phyloP scores from a whole-genome alignment of 176 grass and related monocot species.

The Tuctoria greenei region DNA sequence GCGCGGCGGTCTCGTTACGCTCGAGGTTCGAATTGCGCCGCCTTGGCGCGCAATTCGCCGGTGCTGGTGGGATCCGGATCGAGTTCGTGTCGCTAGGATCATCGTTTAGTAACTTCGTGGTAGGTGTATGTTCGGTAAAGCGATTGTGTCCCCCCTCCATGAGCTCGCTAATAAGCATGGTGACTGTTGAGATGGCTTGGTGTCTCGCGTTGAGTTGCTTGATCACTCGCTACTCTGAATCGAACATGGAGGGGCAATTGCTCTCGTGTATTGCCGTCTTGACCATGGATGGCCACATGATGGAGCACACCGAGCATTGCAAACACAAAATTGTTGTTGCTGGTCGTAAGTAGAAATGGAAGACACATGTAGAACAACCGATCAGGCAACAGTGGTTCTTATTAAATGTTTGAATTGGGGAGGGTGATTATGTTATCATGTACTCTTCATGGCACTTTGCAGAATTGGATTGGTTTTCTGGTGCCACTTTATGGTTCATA shows the following conservation, averaged over 20 bases:
- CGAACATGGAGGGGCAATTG: neutral
- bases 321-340: neutral
- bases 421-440: neutral
- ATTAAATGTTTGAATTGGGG: neutral
- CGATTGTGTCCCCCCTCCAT: neutral
- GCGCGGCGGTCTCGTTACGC: neutral
- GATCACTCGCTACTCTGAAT: neutral
- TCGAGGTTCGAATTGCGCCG: neutral
- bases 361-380: neutral
- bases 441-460: neutral
- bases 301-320: neutral
- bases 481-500: neutral
- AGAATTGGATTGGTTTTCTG: neutral
- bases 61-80: neutral
- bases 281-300: neutral
- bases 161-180: neutral
- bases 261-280: neutral
- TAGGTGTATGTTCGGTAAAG: conserved; percentile 1
- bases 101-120: neutral
- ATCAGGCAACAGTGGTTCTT: neutral
- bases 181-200: neutral
- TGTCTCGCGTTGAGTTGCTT: conserved; percentile 16
- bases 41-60: neutral
- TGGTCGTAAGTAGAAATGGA: neutral
- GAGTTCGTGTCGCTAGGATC: neutral